Evolutionary conservation across 345 rosid species (phyloP), one percentile per base, ranked within the genome.

Genomic region (Brassica cretica): DNA sequence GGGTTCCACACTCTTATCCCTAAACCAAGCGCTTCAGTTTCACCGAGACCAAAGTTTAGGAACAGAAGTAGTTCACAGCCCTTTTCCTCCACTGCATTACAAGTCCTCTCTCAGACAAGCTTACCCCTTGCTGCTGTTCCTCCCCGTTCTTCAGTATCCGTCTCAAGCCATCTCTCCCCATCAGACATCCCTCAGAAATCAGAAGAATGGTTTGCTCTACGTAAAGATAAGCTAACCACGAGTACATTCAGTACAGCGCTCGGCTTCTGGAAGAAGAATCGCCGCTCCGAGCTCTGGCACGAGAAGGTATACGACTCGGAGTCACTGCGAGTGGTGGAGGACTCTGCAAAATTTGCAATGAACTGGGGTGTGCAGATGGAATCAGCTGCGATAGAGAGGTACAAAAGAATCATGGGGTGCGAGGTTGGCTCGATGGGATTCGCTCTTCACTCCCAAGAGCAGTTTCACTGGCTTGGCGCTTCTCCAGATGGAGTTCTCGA

Each of bases 241-340:
- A 94, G 98, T 85, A 92, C 97, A 65, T 94, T 94, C 84, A 92
- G 97, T 64, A 94, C 97, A 18, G 98, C 92, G 5, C 81, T 94
- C 41, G 98, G 98, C 4, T 88, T 94, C 66, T 94, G 98, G 98
- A 94, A 92, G 77, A 90, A 90, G 46, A 88, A 64, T 0, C 91
- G 93, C 7, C 90, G 98, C 7, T 51, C 77, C 12, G 93, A 94
- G 84, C 97, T 94, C 9, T 94, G 98, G 98, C 86, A 82, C 27
- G 98, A 94, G 79, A 94, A 94, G 71, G 97, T 92, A 1, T 94
- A 87, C 62, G 80, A 73, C 46, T 62, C 76, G 0, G 94, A 88
- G 59, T 37, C 44, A 2, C 8, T 68, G 5, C 82, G 79, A 61
- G 64, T 82, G 30, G 0, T 70, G 0, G 86, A 87, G 74, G 69